Percentiles rank a stretch among this genome's conserved stretches.
Conservation (phyloP, 495 filamentous ascomycete species). For the Oidiodendron maius region DNA sequence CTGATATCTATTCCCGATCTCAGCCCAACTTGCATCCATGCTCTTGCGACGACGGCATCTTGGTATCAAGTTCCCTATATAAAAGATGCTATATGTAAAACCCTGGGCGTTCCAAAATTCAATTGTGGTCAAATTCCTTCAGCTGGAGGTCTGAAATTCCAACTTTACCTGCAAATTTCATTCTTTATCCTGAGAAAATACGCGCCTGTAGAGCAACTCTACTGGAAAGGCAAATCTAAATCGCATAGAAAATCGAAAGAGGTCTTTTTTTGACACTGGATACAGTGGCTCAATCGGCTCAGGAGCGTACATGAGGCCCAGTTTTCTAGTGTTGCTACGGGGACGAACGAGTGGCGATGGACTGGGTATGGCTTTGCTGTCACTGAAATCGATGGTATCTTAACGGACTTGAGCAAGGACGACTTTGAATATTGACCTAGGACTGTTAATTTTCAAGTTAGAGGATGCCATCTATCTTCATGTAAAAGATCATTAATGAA, state of each 20-base stretch:
- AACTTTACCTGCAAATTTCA: constrained; percentile 4
- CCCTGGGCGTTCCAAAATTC: not conserved
- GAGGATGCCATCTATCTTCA: not conserved
- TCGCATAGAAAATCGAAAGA: constrained; percentile 2
- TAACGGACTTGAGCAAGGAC: not conserved
- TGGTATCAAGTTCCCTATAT: not conserved
- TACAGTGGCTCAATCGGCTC: not conserved
- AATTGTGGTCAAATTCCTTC: constrained; percentile 3
- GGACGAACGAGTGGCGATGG: constrained; percentile 3
- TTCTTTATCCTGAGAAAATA: not conserved
- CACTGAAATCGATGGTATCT: constrained; percentile 2
- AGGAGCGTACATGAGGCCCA: constrained; percentile 6
- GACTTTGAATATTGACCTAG: not conserved
- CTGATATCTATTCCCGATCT: constrained; percentile 1
- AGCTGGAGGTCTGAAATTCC: not conserved
- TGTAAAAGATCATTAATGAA: not conserved
- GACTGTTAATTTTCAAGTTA: not conserved
- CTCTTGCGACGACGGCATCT: constrained; percentile 1
- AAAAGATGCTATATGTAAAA: constrained; percentile 1
- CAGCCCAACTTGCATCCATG: constrained; percentile 2
- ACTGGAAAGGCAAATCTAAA: not conserved
- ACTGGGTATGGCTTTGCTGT: constrained; percentile 8
- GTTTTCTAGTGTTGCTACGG: not conserved
- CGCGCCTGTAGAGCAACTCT: not conserved
- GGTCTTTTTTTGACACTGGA: not conserved